Percentiles rank a stretch among this genome's conserved stretches.
Conservation (phyloP, 2,329 filamentous ascomycete genomes). For the Penicillium sp. region DNA sequence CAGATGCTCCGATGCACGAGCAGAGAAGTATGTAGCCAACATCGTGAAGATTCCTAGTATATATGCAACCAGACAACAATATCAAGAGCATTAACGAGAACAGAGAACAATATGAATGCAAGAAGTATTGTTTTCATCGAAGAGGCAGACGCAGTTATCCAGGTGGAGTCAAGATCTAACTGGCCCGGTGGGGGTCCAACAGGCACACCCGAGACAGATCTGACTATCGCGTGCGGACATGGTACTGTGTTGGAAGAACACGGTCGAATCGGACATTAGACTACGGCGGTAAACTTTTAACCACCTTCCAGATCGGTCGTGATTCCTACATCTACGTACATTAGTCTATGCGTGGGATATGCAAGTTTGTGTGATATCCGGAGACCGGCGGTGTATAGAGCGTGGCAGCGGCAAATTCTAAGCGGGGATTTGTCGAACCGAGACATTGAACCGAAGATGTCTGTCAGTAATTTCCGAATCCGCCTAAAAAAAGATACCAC, state of each 20-base stretch:
- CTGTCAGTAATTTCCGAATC: constrained; percentile 3
- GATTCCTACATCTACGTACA: background rate
- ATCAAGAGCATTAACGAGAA: constrained; percentile 4
- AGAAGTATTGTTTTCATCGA: constrained; percentile 10
- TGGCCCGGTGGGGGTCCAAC: background rate
- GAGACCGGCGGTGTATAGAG: background rate
- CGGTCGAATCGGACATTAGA: background rate
- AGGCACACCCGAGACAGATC: constrained; percentile 7
- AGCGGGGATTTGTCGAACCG: background rate
- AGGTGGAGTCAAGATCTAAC: constrained; percentile 1
- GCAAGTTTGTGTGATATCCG: background rate
- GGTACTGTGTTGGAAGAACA: background rate
- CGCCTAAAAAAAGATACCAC: constrained; percentile 10
- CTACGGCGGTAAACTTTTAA: background rate
- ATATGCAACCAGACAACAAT: constrained; percentile 9
- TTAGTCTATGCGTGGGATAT: background rate
- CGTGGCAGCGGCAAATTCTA: background rate
- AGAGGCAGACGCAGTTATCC: constrained; percentile 5
- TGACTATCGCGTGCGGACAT: constrained; percentile 7
- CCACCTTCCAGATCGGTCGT: background rate
- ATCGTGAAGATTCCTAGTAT: background rate
- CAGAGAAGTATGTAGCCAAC: background rate
- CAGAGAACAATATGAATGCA: constrained; percentile 11
- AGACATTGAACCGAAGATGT: background rate
- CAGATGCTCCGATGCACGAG: background rate